Evolutionary conservation across 2,329 filamentous ascomycete genomes (phyloP).

Genomic region (Pleoardoris graminearum): DNA sequence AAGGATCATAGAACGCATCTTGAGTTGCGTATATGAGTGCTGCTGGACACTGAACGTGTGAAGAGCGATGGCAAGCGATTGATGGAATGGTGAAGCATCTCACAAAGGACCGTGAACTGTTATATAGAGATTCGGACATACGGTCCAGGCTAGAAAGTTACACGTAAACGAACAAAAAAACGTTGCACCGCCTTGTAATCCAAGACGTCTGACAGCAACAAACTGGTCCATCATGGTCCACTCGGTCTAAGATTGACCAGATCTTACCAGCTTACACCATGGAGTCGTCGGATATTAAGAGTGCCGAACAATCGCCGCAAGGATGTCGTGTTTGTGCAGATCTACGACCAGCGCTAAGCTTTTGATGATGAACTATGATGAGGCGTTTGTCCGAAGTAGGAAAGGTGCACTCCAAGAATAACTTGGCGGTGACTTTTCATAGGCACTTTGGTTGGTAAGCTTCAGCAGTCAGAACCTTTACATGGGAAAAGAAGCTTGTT

Average conservation of each 20-base stretch:
- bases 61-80: too few relatives aligned
- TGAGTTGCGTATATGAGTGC: background rate
- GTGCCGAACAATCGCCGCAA: background rate
- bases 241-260: background rate
- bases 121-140: background rate
- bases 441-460: background rate
- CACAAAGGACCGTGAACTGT: background rate
- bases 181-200: background rate
- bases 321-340: background rate
- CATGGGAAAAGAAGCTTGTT: too few relatives aligned
- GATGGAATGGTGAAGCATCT: background rate
- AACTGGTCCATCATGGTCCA: background rate
- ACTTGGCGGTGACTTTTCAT: background rate
- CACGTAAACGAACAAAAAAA: constrained; percentile 5
- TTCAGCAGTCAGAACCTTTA: background rate
- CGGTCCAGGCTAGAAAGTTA: background rate
- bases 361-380: background rate
- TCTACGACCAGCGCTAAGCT: background rate
- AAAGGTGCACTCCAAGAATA: background rate
- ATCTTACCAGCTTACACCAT: background rate
- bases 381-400: background rate
- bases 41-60: too few relatives aligned
- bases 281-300: background rate
- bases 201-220: background rate
- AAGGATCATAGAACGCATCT: background rate